Conservation (phyloP, 352 stramenopile genomes). For the Pythium rishiriense region DNA sequence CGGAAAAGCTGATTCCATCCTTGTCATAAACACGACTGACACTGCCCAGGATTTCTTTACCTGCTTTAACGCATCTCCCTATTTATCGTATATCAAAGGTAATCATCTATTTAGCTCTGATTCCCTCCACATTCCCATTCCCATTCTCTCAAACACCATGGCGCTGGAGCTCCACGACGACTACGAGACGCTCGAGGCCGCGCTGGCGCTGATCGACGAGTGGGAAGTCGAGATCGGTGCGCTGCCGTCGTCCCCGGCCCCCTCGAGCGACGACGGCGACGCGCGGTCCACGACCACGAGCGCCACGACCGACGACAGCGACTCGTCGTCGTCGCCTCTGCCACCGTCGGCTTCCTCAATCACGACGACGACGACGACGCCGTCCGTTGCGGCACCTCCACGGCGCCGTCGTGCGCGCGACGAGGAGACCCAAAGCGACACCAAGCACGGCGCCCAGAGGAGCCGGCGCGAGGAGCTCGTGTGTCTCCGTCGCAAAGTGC, state of each 20-base stretch:
- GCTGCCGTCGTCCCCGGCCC: not conserved
- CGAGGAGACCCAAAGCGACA: not conserved
- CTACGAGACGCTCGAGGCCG: conserved; percentile 18
- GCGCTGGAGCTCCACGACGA: conserved; percentile 6
- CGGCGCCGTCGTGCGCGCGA: not conserved
- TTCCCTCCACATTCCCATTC: no score
- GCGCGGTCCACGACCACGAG: not conserved
- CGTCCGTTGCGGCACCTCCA: not conserved
- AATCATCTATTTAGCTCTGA: no score
- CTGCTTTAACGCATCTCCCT: no score
- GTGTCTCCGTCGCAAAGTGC: conserved; percentile 17
- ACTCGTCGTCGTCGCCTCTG: not conserved
- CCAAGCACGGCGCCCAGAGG: not conserved
- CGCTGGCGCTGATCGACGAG: conserved; percentile 22
- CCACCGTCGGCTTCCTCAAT: not conserved
- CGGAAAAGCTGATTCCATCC: no score
- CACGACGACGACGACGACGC: no score
- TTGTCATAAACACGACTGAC: no score
- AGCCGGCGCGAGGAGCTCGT: conserved; percentile 16
- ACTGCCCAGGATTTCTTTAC: no score
- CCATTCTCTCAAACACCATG: not conserved
- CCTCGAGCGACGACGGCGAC: not conserved
- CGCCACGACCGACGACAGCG: not conserved
- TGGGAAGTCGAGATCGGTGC: conserved; percentile 8
- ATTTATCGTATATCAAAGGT: no score